Evolutionary conservation across 106 monocot species (phyloP), one percentile per base, ranked within the genome.

Genomic region (Agapanthus africanus): DNA sequence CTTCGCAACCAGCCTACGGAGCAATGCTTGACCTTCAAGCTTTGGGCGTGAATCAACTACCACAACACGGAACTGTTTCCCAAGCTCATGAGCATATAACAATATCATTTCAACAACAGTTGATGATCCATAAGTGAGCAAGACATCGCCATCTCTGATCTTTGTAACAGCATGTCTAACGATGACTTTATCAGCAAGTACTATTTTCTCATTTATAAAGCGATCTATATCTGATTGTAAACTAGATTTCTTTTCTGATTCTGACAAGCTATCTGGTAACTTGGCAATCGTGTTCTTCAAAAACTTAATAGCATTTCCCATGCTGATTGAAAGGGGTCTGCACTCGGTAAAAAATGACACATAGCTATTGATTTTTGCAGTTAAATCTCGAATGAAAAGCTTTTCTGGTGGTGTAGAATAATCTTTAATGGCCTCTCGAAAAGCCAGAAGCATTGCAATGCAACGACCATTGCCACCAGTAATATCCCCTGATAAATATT

Each of bases 261-360:
- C 92, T 68, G 97, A 73, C 49, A 99, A 57, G 7, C 70, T 85
- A 50, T 80, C 66, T 16, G 83, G 76, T 69, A 92, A 78, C 36
- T 82, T 90, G 30, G 80, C 79, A 69, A 99, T 92, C 19, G 87
- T 76, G 73, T 70, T 87, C 69, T 97, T 97, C 57, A 97, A 68
- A 71, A 97, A 97, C 66, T 76, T 86, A 50, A 99, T 92, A 75
- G 89, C 97, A 80, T 95, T 99, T 65, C 97, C 97, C 97, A 99
- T 92, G 82, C 89, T 92, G 25, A 92, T 79, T 33, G 92, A 99
- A 54, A 92, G 92, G 25, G 97, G 97, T 40, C 97, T 84, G 70
- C 97, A 99, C 60, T 90, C 87, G 63, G 84, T 89, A 64, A 99
- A 75, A 79, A 87, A 99, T 64, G 97, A 99, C 6, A 99, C 90